Percentiles rank a stretch among this genome's conserved stretches.
Conservation (phyloP, 306 rosid species). For the Castanea crenata region DNA sequence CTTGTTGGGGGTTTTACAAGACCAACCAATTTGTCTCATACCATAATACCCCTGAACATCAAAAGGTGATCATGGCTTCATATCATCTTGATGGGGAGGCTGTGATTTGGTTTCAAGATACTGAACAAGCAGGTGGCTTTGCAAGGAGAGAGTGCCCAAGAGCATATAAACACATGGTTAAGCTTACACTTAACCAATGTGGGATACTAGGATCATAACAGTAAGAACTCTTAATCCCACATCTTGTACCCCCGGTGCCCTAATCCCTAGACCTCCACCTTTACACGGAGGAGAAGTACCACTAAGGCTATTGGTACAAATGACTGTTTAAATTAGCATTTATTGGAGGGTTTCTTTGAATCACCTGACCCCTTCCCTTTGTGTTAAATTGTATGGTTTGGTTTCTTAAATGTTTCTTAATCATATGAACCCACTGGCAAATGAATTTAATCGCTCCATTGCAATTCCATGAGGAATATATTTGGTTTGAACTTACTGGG, state of each 20-base stretch:
- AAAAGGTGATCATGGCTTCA: too few species aligned
- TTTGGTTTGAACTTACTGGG: background rate
- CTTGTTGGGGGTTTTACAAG: background rate
- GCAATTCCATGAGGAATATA: background rate
- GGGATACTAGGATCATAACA: too few species aligned
- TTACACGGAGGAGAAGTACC: background rate
- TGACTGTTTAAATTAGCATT: background rate
- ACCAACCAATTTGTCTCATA: too few species aligned
- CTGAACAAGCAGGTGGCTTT: too few species aligned
- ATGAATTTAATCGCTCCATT: background rate
- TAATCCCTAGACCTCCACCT: background rate
- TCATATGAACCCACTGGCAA: background rate
- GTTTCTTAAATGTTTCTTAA: background rate
- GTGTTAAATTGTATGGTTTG: background rate
- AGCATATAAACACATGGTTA: too few species aligned
- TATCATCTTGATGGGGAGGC: too few species aligned
- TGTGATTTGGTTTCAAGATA: too few species aligned
- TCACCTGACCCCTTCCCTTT: background rate
- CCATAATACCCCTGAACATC: too few species aligned
- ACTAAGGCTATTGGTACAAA: background rate
- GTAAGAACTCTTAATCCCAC: background rate
- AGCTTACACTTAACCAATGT: too few species aligned
- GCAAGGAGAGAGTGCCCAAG: too few species aligned
- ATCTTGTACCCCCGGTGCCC: background rate
- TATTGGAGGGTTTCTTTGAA: background rate